These are phyloP conservation scores for Furcasterigmium furcatum DNA, from an alignment of 2,329 filamentous ascomycete species.

Conservation along the genomic window DNA sequence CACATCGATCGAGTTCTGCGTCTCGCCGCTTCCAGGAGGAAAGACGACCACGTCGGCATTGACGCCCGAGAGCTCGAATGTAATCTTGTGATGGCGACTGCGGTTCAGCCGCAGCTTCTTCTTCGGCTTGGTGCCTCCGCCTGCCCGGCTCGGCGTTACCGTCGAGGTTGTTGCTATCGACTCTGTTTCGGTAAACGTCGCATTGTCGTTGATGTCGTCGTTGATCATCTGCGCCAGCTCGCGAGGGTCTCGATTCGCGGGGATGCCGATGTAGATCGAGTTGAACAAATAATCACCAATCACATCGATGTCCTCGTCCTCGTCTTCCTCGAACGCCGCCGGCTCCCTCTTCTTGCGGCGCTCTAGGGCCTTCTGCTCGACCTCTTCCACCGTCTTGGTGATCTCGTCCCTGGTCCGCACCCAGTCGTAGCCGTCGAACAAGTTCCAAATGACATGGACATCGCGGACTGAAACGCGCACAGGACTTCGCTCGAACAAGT, in stretches of 20 bases:
- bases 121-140: constrained; percentile 34
- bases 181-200: constrained; percentile 88
- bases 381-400: constrained; percentile 80
- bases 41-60: constrained; percentile 80
- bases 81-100: constrained; percentile 91
- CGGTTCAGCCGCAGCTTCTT: constrained; percentile 70
- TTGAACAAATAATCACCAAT: constrained; percentile 98
- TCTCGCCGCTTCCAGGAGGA: constrained; percentile 72
- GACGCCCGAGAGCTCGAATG: constrained; percentile 85
- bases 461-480: constrained; percentile 77
- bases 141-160: constrained; percentile 48
- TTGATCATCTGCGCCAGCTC: constrained; percentile 85
- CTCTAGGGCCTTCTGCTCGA: constrained; percentile 80
- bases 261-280: constrained; percentile 95
- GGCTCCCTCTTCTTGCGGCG: constrained; percentile 57
- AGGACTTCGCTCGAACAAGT: constrained; percentile 63
- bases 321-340: constrained; percentile 57
- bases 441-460: constrained; percentile 93
- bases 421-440: constrained; percentile 99
- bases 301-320: constrained; percentile 77
- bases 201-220: constrained; percentile 78
- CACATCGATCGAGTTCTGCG: constrained; percentile 82
- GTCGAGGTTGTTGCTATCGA: constrained; percentile 80
- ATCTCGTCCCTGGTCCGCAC: constrained; percentile 81
- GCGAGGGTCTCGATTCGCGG: constrained; percentile 78